phyloP scores from a whole-genome alignment of 1,139 yeast genomes.

The Schizosaccharomyces versatilis region DNA sequence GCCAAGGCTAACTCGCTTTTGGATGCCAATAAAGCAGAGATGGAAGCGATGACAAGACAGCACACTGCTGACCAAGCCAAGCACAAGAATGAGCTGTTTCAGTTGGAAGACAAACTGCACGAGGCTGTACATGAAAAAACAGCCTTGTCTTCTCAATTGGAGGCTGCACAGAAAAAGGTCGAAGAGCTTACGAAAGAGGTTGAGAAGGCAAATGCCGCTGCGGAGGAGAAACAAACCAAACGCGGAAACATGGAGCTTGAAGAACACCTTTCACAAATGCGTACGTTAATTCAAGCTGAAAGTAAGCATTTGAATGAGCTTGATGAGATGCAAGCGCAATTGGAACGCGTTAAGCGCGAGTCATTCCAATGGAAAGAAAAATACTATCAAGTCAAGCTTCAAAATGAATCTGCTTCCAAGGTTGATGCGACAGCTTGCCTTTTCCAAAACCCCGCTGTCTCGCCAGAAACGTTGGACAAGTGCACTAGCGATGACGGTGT shows the following conservation, averaged over 20 bases:
- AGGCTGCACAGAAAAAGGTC: background rate
- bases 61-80: background rate
- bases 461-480: background rate
- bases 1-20: background rate
- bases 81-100: background rate
- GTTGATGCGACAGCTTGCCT: background rate
- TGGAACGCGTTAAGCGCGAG: background rate
- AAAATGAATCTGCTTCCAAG: background rate
- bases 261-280: background rate
- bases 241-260: background rate
- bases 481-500: background rate
- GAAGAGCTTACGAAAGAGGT: background rate
- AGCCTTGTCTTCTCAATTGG: background rate
- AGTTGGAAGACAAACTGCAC: slow-evolving; percentile 1
- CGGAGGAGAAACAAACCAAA: background rate
- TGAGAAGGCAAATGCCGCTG: too few species aligned
- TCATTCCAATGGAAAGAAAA: background rate
- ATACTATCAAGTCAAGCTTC: background rate
- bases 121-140: background rate
- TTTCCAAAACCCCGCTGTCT: background rate
- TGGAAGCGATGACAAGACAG: background rate
- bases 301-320: background rate
- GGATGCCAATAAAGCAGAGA: background rate
- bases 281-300: background rate
- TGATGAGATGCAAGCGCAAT: background rate